These are phyloP conservation scores for Conticribra guillardii DNA, from an alignment of 108 stramenopile genomes.

Conservation along the genomic window DNA sequence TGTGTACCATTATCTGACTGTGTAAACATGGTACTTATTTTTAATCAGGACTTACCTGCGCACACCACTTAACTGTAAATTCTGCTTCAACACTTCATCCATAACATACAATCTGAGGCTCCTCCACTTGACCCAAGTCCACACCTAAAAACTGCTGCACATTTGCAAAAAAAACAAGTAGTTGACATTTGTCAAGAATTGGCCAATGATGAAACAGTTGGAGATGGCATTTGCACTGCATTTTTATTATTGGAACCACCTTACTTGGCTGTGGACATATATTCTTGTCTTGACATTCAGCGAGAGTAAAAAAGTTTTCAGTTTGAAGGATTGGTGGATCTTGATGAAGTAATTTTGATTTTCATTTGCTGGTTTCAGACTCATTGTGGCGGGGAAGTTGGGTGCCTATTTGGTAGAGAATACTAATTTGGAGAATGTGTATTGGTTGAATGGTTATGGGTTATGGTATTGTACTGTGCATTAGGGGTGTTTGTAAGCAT, in stretches of 20 bases:
- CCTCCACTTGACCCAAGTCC: constrained; percentile 67
- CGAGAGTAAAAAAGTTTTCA: constrained; percentile 71
- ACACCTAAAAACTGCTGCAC: constrained; percentile 54
- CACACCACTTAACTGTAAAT: no score
- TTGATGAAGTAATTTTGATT: constrained; percentile 63
- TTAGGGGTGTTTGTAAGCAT: no score
- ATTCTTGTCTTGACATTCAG: constrained; percentile 65
- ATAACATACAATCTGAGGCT: constrained; percentile 83
- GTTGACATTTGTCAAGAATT: constrained; percentile 75
- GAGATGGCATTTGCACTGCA: constrained; percentile 56
- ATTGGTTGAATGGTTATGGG: no score
- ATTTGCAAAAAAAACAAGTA: constrained; percentile 80
- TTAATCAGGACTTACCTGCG: no score
- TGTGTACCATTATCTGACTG: no score
- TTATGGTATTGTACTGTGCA: no score
- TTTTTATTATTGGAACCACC: background rate
- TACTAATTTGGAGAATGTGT: no score
- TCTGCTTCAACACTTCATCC: background rate
- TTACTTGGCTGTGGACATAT: constrained; percentile 21
- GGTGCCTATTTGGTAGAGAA: no score
- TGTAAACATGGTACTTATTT: no score
- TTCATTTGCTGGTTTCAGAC: constrained; percentile 37
- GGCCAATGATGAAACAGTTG: constrained; percentile 62
- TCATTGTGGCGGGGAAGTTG: no score
- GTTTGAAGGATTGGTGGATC: constrained; percentile 74